A percentile compares a stretch with the other conserved stretches of the same genome.
Evolutionary conservation across 148 eudicot species (phyloP).

Genomic region (Vaccinium myrtillus): DNA sequence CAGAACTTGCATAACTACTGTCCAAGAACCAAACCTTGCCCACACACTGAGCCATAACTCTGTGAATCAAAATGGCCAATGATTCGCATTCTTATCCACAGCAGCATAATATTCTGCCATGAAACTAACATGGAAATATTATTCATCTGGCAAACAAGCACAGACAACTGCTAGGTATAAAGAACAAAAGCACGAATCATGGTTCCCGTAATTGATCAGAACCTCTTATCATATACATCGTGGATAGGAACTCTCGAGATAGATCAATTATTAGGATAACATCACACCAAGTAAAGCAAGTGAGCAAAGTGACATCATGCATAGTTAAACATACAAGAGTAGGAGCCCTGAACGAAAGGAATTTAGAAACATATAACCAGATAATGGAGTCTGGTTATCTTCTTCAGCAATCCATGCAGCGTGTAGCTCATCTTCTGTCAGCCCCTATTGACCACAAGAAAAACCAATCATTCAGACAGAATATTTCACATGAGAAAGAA

Average conservation of each 20-base stretch:
- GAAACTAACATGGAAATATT: background rate
- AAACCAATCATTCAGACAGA: constrained; percentile 2
- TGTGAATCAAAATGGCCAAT: background rate
- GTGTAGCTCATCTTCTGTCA: constrained; percentile 6
- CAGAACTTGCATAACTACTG: background rate
- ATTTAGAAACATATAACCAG: constrained; percentile 13
- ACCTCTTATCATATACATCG: background rate
- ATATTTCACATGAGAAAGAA: background rate
- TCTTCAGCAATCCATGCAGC: constrained; percentile 8
- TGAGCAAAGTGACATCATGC: constrained; percentile 18
- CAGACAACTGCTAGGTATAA: background rate
- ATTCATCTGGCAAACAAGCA: background rate
- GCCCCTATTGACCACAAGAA: background rate
- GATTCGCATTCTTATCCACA: background rate
- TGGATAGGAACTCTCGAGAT: background rate
- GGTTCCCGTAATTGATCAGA: constrained; percentile 1
- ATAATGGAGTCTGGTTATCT: constrained; percentile 22
- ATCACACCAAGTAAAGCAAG: constrained; percentile 7
- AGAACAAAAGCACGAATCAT: background rate
- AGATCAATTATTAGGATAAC: background rate
- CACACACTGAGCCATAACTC: background rate
- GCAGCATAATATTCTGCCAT: background rate
- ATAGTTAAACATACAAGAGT: constrained; percentile 3
- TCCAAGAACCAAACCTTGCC: background rate
- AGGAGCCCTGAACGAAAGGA: constrained; percentile 6